Evolutionary conservation across 345 rosid species (phyloP).

Genomic region (Mangifera indica): DNA sequence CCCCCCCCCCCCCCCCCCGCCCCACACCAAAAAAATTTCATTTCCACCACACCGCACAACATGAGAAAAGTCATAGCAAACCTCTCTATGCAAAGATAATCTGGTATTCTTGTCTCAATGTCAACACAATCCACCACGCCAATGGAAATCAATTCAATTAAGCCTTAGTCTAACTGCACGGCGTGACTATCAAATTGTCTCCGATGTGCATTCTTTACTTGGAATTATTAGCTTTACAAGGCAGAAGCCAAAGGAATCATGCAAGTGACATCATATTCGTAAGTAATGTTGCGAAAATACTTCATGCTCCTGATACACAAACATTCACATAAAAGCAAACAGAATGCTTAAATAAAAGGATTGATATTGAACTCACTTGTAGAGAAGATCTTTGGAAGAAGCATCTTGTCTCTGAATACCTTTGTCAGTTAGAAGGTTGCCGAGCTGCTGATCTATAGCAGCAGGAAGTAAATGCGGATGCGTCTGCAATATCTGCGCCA

Average conservation of each 20-base stretch:
- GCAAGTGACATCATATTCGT: not conserved
- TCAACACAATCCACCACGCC: too few species aligned
- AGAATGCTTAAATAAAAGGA: not conserved
- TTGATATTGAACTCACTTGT: slow-evolving; percentile 51
- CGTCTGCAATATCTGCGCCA: slow-evolving; percentile 70
- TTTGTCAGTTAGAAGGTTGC: slow-evolving; percentile 62
- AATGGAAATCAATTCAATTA: not conserved
- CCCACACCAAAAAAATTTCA: too few species aligned
- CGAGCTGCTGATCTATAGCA: slow-evolving; percentile 87
- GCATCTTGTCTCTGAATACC: slow-evolving; percentile 43
- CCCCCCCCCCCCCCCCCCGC: too few species aligned
- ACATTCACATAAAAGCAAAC: not conserved
- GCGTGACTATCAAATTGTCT: not conserved
- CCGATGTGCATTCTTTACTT: not conserved
- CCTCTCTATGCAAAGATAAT: too few species aligned
- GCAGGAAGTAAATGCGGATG: slow-evolving; percentile 86
- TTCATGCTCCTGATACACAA: not conserved
- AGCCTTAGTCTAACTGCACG: not conserved
- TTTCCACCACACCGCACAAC: too few species aligned
- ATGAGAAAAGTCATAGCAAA: too few species aligned
- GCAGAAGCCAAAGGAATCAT: not conserved
- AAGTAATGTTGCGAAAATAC: not conserved
- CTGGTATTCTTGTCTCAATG: too few species aligned
- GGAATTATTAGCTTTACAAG: not conserved
- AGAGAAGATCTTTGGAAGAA: slow-evolving; percentile 56